A percentile compares a stretch with the other conserved stretches of the same genome.
Evolutionary conservation across 2,329 filamentous ascomycete genomes (phyloP).

Genomic region (Lasiodiplodia citricola): DNA sequence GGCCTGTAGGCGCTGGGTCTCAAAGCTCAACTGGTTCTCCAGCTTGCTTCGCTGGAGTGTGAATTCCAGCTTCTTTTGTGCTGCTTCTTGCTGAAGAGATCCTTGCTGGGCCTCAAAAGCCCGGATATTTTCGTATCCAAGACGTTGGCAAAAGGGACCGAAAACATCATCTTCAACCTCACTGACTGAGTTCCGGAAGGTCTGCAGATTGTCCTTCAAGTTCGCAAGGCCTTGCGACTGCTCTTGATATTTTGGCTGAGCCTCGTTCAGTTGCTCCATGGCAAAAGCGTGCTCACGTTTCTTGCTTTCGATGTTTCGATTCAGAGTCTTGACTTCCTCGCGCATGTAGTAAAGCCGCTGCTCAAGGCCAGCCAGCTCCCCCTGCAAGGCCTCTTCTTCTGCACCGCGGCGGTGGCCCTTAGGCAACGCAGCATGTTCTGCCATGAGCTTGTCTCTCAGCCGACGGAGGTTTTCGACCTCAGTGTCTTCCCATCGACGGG

Average conservation of each 20-base stretch:
- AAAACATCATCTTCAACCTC: constrained; percentile 90
- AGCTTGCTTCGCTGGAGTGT: constrained; percentile 74
- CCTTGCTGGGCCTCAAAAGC: constrained; percentile 95
- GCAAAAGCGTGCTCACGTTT: constrained; percentile 78
- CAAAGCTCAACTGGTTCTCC: constrained; percentile 65
- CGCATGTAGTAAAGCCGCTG: constrained; percentile 73
- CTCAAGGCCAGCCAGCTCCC: constrained; percentile 79
- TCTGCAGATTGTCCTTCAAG: constrained; percentile 61
- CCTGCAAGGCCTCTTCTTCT: constrained; percentile 81
- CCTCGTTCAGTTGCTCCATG: constrained; percentile 73
- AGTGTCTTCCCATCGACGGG: constrained; percentile 85
- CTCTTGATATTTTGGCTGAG: constrained; percentile 77
- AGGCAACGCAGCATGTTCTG: constrained; percentile 80
- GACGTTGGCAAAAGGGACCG: constrained; percentile 78
- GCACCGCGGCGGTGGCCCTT: constrained; percentile 75
- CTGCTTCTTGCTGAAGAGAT: constrained; percentile 86
- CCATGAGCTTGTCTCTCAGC: constrained; percentile 74
- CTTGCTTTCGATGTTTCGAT: constrained; percentile 84
- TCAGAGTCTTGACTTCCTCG: constrained; percentile 77
- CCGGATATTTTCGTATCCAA: constrained; percentile 88
- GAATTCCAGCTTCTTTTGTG: constrained; percentile 85
- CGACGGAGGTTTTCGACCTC: constrained; percentile 86
- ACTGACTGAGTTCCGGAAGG: constrained; percentile 69
- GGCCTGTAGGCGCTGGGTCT: constrained; percentile 73
- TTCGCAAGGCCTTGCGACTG: constrained; percentile 72